phyloP scores from a whole-genome alignment of 2,329 filamentous ascomycete genomes.

The Paraphaeosphaeria sporulosa region DNA sequence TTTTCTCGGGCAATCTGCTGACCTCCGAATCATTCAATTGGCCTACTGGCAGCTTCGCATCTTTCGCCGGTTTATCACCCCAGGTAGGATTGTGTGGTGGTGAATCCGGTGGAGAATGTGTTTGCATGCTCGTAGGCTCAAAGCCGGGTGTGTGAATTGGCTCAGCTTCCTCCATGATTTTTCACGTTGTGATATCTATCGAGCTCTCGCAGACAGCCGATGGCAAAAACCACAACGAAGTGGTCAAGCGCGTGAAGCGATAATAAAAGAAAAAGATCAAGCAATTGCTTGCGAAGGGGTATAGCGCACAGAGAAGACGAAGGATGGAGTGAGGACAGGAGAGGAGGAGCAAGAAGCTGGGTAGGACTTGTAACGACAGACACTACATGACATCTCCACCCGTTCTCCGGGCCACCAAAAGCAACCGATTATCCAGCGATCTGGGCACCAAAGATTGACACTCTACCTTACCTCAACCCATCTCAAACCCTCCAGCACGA shows the following conservation, averaged over 20 bases:
- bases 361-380: not conserved
- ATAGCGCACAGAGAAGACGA: not conserved
- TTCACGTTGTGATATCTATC: not conserved
- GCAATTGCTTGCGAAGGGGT: not conserved
- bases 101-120: constrained; percentile 39
- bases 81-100: constrained; percentile 33
- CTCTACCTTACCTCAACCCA: not conserved
- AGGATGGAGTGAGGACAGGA: not conserved
- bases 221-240: not conserved
- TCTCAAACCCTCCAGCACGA: not conserved
- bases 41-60: constrained; percentile 51
- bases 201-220: not conserved
- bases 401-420: constrained; percentile 10
- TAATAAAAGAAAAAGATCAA: not conserved
- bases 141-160: constrained; percentile 44
- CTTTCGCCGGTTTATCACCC: constrained; percentile 31
- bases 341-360: not conserved
- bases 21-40: constrained; percentile 57
- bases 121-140: constrained; percentile 41
- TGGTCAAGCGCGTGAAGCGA: not conserved
- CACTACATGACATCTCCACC: constrained; percentile 1
- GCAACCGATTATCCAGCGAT: not conserved
- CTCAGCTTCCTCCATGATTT: constrained; percentile 29
- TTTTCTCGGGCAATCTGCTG: constrained; percentile 54
- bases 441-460: not conserved